Evolutionary conservation across 495 filamentous ascomycete species (phyloP), one percentile per base, ranked within the genome.

Genomic region (Neurospora sublineolata): DNA sequence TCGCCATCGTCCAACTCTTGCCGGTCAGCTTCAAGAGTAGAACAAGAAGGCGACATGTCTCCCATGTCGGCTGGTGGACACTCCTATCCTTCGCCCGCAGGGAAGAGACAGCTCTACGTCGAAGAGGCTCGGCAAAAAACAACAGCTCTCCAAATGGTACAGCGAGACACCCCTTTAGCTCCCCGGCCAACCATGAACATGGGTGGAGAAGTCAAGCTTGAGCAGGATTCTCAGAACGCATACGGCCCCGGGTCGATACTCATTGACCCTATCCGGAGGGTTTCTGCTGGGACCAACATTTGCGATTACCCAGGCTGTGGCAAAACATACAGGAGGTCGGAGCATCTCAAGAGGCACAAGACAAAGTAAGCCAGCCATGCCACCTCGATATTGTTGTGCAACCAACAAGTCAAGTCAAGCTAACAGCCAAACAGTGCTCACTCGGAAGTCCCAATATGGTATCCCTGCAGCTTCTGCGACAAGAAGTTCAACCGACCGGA

Each of bases 281-380:
- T 64, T 6, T 64, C 52, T 64, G 14, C 27, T 33, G 27, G 52
- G 9, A 33, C 72, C 7, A 75, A 72, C 69, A 52, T 77, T 73
- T 84, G 82, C 70, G 68, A 72, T 12, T 78, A 72, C 27, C 74
- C 69, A 6, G 74, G 74, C 14, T 86, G 84, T 77, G 58, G 71
- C 9, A 84, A 82, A 0, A 81, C 82, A 0, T 91, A 89, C 73
- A 87, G 86, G 78, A 77, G 89, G 64, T 85, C 86, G 41, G 89
- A 91, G 71, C 89, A 91, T 72, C 77, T 90, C 1, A 90, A 89
- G 78, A 82, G 89, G 18, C 90, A 92, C 75, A 84, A 64, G 52
- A 64, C 23, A 30, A 64, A 64, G 52, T 64, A 64, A 16, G 52
- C 10, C 12, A 16, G 52, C 10, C 12, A 36, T 33, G 0, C 23